Evolutionary conservation across 2,329 filamentous ascomycete species (phyloP).

Genomic region (Penicillium sclerotigenum): DNA sequence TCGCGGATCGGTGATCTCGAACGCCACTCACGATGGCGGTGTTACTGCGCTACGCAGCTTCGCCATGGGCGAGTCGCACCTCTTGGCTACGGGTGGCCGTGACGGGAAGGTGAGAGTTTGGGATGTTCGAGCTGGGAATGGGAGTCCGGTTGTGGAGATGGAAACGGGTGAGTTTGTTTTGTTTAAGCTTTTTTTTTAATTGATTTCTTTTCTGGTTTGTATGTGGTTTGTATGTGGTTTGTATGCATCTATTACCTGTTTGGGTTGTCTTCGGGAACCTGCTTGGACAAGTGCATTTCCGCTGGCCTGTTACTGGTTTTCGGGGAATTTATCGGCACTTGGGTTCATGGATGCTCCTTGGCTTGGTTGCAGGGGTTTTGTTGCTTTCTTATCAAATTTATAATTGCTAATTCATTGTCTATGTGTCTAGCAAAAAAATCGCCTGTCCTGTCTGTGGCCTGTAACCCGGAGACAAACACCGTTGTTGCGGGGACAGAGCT

Average conservation of each 20-base stretch:
- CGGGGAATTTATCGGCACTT: conserved; percentile 16
- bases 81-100: conserved; percentile 39
- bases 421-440: conserved; percentile 44
- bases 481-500: conserved; percentile 58
- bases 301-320: conserved; percentile 5
- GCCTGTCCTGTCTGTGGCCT: conserved; percentile 54
- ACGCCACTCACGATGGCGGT: conserved; percentile 32
- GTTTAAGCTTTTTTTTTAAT: conserved; percentile 2
- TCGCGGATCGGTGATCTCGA: conserved; percentile 15
- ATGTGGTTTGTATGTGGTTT: neutral
- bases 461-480: conserved; percentile 44
- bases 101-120: conserved; percentile 43
- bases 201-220: neutral
- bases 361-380: neutral
- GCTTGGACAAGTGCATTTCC: conserved; percentile 3
- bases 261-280: conserved; percentile 1
- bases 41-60: conserved; percentile 40
- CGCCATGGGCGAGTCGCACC: conserved; percentile 23
- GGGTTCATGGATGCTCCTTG: conserved; percentile 9
- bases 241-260: conserved; percentile 5
- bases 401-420: conserved; percentile 16
- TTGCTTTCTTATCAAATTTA: neutral
- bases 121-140: conserved; percentile 36
- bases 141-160: conserved; percentile 32
- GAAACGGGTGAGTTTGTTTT: conserved; percentile 32